These are phyloP conservation scores for Aspergillus brasiliensis DNA, from an alignment of 2,329 filamentous ascomycete genomes.

Conservation along the genomic window DNA sequence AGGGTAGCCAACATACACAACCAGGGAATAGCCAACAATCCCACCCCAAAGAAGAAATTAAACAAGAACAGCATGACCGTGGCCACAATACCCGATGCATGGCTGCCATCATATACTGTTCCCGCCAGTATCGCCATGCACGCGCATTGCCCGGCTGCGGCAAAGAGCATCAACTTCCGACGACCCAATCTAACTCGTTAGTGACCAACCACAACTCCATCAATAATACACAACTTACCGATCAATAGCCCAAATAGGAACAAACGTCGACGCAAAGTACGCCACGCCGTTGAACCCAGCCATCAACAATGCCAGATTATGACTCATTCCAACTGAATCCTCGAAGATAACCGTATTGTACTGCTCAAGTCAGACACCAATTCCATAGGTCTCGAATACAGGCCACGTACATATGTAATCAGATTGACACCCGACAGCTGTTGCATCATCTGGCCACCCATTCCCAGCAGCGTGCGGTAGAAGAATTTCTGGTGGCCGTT, in stretches of 20 bases:
- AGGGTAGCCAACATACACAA: constrained; percentile 25
- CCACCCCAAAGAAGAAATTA: constrained; percentile 57
- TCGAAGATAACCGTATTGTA: constrained; percentile 50
- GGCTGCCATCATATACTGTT: constrained; percentile 44
- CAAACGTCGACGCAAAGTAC: constrained; percentile 42
- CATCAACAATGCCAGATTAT: constrained; percentile 38
- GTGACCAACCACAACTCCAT: background rate
- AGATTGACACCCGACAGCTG: constrained; percentile 34
- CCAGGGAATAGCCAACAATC: constrained; percentile 50
- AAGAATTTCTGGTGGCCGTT: constrained; percentile 29
- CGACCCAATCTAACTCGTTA: constrained; percentile 45
- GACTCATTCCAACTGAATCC: constrained; percentile 46
- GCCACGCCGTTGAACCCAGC: constrained; percentile 47
- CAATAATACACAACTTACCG: constrained; percentile 15
- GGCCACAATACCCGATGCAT: constrained; percentile 45
- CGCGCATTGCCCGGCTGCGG: constrained; percentile 53
- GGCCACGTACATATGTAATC: constrained; percentile 29
- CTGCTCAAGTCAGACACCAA: constrained; percentile 14
- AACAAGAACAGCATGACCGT: constrained; percentile 57
- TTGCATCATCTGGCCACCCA: constrained; percentile 38
- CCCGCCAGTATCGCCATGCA: constrained; percentile 54
- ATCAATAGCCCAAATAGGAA: constrained; percentile 44
- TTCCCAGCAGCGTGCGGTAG: constrained; percentile 29
- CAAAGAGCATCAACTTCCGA: constrained; percentile 62
- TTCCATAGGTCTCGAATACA: background rate